Base-by-base conservation (phyloP, 148 eudicot genomes). In the Vaccinium corymbosum region DNA sequence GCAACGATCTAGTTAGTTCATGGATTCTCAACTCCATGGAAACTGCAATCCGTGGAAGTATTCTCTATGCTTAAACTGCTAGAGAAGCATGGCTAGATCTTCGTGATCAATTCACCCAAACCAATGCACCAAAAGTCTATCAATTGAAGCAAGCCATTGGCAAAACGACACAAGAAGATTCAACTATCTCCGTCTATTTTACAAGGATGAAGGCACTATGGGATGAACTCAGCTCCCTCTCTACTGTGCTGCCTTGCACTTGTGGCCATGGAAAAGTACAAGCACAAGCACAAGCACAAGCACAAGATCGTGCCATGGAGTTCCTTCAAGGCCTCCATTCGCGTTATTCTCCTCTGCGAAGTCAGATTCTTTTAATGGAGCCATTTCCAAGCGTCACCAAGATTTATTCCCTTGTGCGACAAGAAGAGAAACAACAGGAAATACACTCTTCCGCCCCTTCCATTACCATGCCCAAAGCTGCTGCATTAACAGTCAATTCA, bases 271-370 rank as follows among this genome's bases (percentile, higher is more conserved):
- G 82, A 22, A 80, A 29, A 29, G 48, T 10, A 7, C 4, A 56
- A 8, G 22, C 7, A 56, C 48, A 62, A 32, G 72, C n/a, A n/a
- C n/a, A n/a, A n/a, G 48, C 19, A 7, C 4, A 56, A 8, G 22
- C 7, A 56, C 48, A 62, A 32, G 72, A 80, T 42, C 48, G 51
- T 3, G 71, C 82, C 11, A 80, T 80, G 82, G 82, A 80, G 13
- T 80, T 80, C 25, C 25, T 80, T 9, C 70, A 59, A 57, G 71
- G 73, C 29, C 82, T 80, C 29, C 82, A 61, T 38, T 55, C 61
- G 22, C 71, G 25, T 1, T 80, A n/a, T 19, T 32, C 82, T 5
- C 1, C 16, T 6, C n/a, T 80, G 7, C 71, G 32, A 35, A 80
- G 82, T 57, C 82, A 57, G 49, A 80, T 80, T 16, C 72, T 80